Conservation (phyloP, 1,284 basidiomycete genomes). For the Trichosporon coremiiforme region DNA sequence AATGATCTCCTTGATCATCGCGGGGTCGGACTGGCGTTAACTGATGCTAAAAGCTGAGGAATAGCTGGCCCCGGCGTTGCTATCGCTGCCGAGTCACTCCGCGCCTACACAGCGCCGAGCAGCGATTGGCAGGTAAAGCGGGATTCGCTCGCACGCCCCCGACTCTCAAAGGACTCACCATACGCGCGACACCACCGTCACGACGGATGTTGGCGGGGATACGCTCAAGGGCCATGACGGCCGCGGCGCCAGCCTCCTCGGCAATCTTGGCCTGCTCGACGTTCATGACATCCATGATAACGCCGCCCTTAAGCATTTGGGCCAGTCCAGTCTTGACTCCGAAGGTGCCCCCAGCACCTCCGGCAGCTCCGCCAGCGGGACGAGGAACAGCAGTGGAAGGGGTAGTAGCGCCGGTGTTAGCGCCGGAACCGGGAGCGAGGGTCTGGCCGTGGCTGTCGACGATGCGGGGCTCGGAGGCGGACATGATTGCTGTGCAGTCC, state of each 20-base stretch:
- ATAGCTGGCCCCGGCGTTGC: too few species aligned
- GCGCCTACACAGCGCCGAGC: too few species aligned
- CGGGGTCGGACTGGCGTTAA: constrained; percentile 75
- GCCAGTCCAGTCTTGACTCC: constrained; percentile 91
- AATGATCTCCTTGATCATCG: constrained; percentile 96
- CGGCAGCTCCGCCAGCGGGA: constrained; percentile 28
- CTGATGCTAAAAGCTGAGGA: neutral
- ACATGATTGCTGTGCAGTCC: constrained; percentile 21
- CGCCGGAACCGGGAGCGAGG: constrained; percentile 16
- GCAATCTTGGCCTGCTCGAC: constrained; percentile 79
- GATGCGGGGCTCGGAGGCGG: constrained; percentile 32
- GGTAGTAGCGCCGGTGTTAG: constrained; percentile 26
- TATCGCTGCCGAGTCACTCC: too few species aligned
- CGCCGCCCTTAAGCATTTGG: constrained; percentile 86
- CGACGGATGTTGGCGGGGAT: constrained; percentile 94
- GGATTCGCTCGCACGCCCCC: too few species aligned
- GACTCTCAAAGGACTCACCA: constrained; percentile 64
- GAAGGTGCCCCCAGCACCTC: constrained; percentile 71
- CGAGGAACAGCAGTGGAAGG: constrained; percentile 24
- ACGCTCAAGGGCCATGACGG: constrained; percentile 95
- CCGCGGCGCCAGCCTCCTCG: constrained; percentile 95
- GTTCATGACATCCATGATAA: constrained; percentile 81
- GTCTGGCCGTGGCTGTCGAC: constrained; percentile 24
- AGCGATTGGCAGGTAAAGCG: too few species aligned
- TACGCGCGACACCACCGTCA: constrained; percentile 87